A percentile compares a stretch with the other conserved stretches of the same genome.
Evolutionary conservation across 2,329 filamentous ascomycete species (phyloP).

Genomic region (Aureobasidium sp.): DNA sequence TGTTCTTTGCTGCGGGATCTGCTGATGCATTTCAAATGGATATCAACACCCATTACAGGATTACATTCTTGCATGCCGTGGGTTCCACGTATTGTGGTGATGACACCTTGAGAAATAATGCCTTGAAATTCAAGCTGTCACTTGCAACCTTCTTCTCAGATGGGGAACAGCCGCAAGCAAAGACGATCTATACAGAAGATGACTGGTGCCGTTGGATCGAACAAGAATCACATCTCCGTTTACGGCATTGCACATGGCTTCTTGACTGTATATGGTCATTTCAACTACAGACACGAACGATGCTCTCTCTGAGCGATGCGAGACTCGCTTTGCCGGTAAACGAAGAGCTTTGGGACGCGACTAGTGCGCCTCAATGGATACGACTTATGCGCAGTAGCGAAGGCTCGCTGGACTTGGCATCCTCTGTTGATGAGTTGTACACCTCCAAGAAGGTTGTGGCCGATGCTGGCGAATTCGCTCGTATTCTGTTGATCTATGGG

Average conservation of each 20-base stretch:
- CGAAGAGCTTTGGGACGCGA: background rate
- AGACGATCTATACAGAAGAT: background rate
- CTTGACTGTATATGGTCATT: conserved; percentile 21
- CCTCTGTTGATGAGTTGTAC: conserved; percentile 31
- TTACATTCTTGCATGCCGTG: background rate
- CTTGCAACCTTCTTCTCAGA: background rate
- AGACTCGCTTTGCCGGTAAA: conserved; percentile 18
- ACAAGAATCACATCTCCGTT: conserved; percentile 16
- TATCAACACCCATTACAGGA: background rate
- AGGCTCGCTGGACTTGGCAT: background rate
- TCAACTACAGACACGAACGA: conserved; percentile 17
- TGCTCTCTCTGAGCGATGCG: conserved; percentile 18
- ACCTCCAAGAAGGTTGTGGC: conserved; percentile 41
- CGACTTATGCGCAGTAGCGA: background rate
- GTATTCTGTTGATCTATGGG: conserved; percentile 44
- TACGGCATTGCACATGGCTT: conserved; percentile 22
- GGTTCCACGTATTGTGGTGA: background rate
- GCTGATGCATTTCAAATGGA: background rate
- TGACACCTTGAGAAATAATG: background rate
- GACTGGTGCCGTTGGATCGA: conserved; percentile 14
- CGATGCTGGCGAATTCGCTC: conserved; percentile 43
- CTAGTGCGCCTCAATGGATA: background rate
- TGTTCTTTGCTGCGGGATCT: background rate
- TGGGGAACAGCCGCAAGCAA: no score
- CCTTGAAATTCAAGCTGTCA: background rate